Base-by-base conservation (phyloP, 2,329 filamentous ascomycete genomes). In the Xylariaceae sp. region DNA sequence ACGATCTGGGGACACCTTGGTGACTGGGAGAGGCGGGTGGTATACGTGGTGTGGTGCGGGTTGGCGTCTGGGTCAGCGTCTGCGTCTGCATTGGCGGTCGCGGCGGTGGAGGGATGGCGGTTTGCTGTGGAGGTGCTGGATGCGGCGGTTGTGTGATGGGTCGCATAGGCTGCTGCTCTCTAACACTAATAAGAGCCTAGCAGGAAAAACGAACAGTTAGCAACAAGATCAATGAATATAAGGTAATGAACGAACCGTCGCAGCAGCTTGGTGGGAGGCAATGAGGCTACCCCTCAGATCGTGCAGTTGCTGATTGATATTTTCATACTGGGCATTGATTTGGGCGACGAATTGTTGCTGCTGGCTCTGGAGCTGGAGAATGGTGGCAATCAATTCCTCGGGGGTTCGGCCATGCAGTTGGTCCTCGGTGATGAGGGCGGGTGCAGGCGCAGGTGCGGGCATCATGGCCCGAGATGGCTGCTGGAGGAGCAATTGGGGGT, bases 371-470 rank as follows among this genome's bases (percentile, higher is more conserved):
- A 74, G 67, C 60, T 72, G 65, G 31, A 74, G 63, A 52, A 75
- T 73, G 47, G 71, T 70, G 43, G 65, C 63, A 50, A 75, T 67
- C 53, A 75, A 69, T 60, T 75, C 71, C 48, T 73, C 73, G 41
- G 71, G 62, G 14, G 67, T 68, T 49, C 67, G 70, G 51, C 67
- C 70, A 26, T 67, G 58, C 33, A 74, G 62, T 58, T 70, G 71
- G 12, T 73, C 71, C 41, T 72, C 70, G 58, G 69, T 71, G 44
- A 72, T 41, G 54, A 62, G 47, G 44, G 61, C 50, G 40, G 66
- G 64, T 47, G 53, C 28, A 40, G 56, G 48, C 33, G 60, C 45
- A 41, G 64, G 61, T 43, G 58, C 53, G 43, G 62, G 63, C 46
- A 64, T 44, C 60, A 66, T 66, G 47, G 61, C 57, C 44, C 53